Evolutionary conservation across 2,329 filamentous ascomycete species (phyloP).

Genomic region (Ambrosiella xylebori): DNA sequence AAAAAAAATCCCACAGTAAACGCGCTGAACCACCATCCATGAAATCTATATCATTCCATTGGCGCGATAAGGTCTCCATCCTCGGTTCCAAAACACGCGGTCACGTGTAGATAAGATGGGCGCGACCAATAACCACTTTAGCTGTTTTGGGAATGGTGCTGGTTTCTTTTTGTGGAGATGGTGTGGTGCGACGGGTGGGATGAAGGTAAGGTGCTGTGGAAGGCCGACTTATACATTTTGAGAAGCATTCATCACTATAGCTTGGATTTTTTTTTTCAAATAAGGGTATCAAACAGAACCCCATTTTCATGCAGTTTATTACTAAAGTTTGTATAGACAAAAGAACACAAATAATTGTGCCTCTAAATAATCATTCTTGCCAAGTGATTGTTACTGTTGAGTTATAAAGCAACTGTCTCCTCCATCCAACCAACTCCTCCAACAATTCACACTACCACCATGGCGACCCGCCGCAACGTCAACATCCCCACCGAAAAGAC

Average conservation of each 20-base stretch:
- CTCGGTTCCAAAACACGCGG: not conserved
- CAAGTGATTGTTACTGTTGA: too few relatives aligned
- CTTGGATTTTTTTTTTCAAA: too few relatives aligned
- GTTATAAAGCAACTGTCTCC: not conserved
- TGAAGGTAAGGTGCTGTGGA: not conserved
- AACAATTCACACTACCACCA: constrained; percentile 22
- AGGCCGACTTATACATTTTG: too few relatives aligned
- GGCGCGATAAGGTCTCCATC: not conserved
- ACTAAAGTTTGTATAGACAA: too few relatives aligned
- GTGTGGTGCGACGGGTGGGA: not conserved
- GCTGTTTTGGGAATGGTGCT: not conserved
- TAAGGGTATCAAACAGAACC: too few relatives aligned
- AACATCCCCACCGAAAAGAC: constrained; percentile 41
- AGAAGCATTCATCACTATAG: too few relatives aligned
- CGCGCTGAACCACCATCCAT: not conserved
- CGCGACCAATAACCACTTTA: not conserved
- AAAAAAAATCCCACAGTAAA: not conserved
- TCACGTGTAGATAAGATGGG: not conserved
- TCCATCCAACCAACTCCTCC: not conserved
- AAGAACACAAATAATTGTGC: too few relatives aligned
- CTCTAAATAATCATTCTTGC: too few relatives aligned
- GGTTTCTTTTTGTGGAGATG: not conserved
- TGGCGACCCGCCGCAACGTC: constrained; percentile 54
- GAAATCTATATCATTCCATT: not conserved
- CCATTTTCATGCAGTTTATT: too few relatives aligned